Evolutionary conservation across 176 grass and related monocot species (phyloP).

Genomic region (Ensete ventricosum): DNA sequence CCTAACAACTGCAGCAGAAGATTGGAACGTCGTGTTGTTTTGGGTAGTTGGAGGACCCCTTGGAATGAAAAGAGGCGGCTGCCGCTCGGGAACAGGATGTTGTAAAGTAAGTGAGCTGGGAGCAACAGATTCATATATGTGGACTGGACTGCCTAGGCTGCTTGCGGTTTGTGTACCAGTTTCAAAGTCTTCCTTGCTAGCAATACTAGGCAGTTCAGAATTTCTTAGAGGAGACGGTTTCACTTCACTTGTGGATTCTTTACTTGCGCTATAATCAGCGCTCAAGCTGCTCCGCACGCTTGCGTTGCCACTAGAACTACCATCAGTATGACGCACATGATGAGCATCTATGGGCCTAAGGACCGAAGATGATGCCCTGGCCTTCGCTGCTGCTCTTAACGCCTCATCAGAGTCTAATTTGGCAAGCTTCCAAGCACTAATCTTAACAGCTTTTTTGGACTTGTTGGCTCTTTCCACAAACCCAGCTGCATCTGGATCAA

Average conservation of each 20-base stretch:
- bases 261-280: constrained; percentile 43
- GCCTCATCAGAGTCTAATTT: constrained; percentile 78
- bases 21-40: constrained; percentile 82
- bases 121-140: constrained; percentile 40
- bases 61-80: constrained; percentile 16
- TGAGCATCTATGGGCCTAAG: constrained; percentile 63
- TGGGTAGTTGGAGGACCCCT: constrained; percentile 37
- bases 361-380: constrained; percentile 84
- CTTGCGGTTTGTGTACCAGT: constrained; percentile 58
- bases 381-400: constrained; percentile 83
- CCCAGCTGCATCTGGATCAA: constrained; percentile 74
- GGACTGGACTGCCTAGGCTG: constrained; percentile 74
- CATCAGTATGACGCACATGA: constrained; percentile 39
- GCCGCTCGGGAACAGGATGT: constrained; percentile 26
- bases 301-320: constrained; percentile 59
- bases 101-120: constrained; percentile 29
- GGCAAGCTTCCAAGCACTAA: constrained; percentile 92
- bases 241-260: constrained; percentile 44
- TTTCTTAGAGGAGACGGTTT: constrained; percentile 54
- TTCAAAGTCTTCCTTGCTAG: constrained; percentile 79
- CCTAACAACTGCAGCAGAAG: constrained; percentile 50
- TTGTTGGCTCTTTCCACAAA: constrained; percentile 70
- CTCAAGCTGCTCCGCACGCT: constrained; percentile 65
- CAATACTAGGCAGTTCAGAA: constrained; percentile 55
- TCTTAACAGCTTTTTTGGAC: constrained; percentile 77